Evolutionary conservation across 2,329 filamentous ascomycete genomes (phyloP).

Genomic region (Diatrype stigma): DNA sequence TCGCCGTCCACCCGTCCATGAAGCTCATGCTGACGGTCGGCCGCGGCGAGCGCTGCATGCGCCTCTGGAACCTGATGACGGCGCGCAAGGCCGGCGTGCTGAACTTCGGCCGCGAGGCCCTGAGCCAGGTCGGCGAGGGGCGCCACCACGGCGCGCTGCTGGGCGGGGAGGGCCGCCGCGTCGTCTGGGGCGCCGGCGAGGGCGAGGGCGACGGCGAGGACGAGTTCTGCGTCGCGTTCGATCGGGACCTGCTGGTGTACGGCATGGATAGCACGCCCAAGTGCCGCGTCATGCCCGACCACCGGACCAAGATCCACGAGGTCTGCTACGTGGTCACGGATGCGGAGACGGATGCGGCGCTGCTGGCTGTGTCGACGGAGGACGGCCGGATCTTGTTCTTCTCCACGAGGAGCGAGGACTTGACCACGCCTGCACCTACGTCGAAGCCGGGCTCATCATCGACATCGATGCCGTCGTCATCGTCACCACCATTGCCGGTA

Average conservation of each 20-base stretch:
- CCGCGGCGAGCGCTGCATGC: constrained; percentile 84
- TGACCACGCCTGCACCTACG: constrained; percentile 29
- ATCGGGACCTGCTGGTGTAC: constrained; percentile 79
- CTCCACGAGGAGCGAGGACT: constrained; percentile 55
- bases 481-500: constrained; percentile 38
- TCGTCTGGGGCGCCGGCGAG: constrained; percentile 71
- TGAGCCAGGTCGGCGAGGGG: constrained; percentile 72
- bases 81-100: constrained; percentile 93
- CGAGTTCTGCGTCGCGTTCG: constrained; percentile 86
- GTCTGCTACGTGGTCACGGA: constrained; percentile 64
- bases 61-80: constrained; percentile 94
- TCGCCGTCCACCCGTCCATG: constrained; percentile 92
- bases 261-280: constrained; percentile 82
- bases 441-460: constrained; percentile 10
- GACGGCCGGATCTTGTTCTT: constrained; percentile 86
- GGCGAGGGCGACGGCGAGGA: constrained; percentile 59
- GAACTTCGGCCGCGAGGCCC: constrained; percentile 71
- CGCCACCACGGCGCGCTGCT: constrained; percentile 66
- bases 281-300: constrained; percentile 65
- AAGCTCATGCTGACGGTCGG: constrained; percentile 94
- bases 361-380: constrained; percentile 80
- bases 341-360: constrained; percentile 41
- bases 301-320: constrained; percentile 77
- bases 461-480: not conserved
- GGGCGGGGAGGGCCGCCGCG: constrained; percentile 80